Evolutionary conservation across 1,139 yeast species (phyloP).

Genomic region (Dujonia santamariae): DNA sequence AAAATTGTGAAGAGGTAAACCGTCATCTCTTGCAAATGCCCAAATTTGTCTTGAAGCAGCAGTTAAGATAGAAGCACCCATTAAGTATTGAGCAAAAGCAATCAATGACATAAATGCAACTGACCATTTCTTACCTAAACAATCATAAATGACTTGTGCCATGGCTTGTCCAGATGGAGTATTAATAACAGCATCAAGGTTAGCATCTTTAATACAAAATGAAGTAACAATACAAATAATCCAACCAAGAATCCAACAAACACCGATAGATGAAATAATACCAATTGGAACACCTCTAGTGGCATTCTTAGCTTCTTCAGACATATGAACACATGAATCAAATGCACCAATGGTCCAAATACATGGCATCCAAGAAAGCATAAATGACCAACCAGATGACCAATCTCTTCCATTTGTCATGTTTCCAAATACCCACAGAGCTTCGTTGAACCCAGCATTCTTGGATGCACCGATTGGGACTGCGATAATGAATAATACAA

Average conservation of each 20-base stretch:
- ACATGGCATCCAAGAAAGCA: slow-evolving; percentile 62
- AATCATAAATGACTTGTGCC: slow-evolving; percentile 65
- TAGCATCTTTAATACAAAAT: slow-evolving; percentile 53
- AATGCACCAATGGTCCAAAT: slow-evolving; percentile 68
- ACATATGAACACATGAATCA: slow-evolving; percentile 70
- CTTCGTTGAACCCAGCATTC: slow-evolving; percentile 33
- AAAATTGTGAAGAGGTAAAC: slow-evolving; percentile 36
- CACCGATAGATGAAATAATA: slow-evolving; percentile 44
- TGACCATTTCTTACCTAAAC: slow-evolving; percentile 70
- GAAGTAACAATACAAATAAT: slow-evolving; percentile 50
- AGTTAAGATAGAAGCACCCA: slow-evolving; percentile 47
- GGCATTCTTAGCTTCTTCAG: slow-evolving; percentile 70
- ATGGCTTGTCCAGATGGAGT: slow-evolving; percentile 52
- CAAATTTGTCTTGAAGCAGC: slow-evolving; percentile 39
- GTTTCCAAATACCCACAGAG: slow-evolving; percentile 50
- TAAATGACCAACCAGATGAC: slow-evolving; percentile 66
- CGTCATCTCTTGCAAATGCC: slow-evolving; percentile 42
- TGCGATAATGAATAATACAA: slow-evolving; percentile 62
- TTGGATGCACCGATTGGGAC: slow-evolving; percentile 52
- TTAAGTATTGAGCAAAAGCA: slow-evolving; percentile 59
- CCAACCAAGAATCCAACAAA: slow-evolving; percentile 63
- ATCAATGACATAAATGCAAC: slow-evolving; percentile 60
- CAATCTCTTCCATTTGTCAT: slow-evolving; percentile 55
- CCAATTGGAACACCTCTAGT: slow-evolving; percentile 68
- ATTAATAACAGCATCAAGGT: slow-evolving; percentile 39